Conservation (phyloP, 2,329 filamentous ascomycete genomes). For the Stenocarpella maydis region DNA sequence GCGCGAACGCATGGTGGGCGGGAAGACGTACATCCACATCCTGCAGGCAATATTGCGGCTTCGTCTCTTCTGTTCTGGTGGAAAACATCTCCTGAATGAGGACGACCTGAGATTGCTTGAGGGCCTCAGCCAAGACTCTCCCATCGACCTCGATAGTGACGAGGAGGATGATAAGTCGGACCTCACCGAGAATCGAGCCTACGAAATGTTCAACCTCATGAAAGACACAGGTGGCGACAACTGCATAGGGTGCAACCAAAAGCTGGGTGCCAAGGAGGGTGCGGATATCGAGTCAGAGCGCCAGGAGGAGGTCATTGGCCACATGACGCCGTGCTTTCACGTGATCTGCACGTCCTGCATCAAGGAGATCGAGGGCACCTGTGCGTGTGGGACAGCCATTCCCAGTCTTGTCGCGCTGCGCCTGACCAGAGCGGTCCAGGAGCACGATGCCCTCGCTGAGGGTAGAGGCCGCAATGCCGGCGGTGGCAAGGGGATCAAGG, state of each 20-base stretch:
- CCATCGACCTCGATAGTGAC: slow-evolving; percentile 88
- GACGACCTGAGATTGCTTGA: slow-evolving; percentile 83
- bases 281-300: slow-evolving; percentile 66
- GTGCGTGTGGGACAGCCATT: slow-evolving; percentile 51
- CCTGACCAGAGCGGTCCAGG: slow-evolving; percentile 64
- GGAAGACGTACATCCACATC: slow-evolving; percentile 92
- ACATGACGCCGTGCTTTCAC: slow-evolving; percentile 89
- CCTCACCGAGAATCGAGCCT: slow-evolving; percentile 76
- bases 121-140: slow-evolving; percentile 82
- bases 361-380: slow-evolving; percentile 66
- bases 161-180: slow-evolving; percentile 66
- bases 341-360: slow-evolving; percentile 82
- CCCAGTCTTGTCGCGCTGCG: slow-evolving; percentile 66
- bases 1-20: slow-evolving; percentile 73
- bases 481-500: slow-evolving; percentile 59
- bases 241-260: slow-evolving; percentile 75
- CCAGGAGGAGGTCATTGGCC: slow-evolving; percentile 73
- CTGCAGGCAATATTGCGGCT: slow-evolving; percentile 90
- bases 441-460: slow-evolving; percentile 63
- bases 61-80: slow-evolving; percentile 90
- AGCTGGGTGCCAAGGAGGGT: slow-evolving; percentile 64
- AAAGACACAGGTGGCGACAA: slow-evolving; percentile 79
- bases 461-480: slow-evolving; percentile 68
- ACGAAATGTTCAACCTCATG: slow-evolving; percentile 86
- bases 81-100: slow-evolving; percentile 86